Base-by-base conservation (phyloP, 352 stramenopile genomes). In the Phytophthora chlamydospora region DNA sequence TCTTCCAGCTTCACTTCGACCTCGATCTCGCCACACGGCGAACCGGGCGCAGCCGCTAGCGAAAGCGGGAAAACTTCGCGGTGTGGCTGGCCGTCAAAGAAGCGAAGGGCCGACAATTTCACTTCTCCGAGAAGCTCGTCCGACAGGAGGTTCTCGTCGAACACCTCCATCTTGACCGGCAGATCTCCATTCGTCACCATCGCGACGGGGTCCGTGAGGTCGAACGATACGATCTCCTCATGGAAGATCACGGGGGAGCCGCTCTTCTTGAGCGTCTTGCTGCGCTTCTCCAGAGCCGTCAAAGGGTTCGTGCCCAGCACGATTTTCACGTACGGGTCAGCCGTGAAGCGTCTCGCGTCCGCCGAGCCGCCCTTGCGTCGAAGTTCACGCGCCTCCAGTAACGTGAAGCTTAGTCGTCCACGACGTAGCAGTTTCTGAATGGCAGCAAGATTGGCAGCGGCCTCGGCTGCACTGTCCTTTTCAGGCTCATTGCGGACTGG, bases 71-170 rank as follows among this genome's bases (percentile, higher is more conserved):
- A 42, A 0, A 83, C 57, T 36, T 96, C 86, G 2, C 38, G 70
- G 29, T 89, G 78, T 0, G 68, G 54, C 8, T 84, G 63, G 9
- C 86, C 82, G 29, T 96, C 78, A 27, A 97, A 86, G 48, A 92
- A 94, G 0, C 85, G 81, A 21, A 97, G 64, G 1, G 90, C 74
- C 1, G 85, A 96, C 27, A 97, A 76, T 6, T 43, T 62, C 32
- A 83, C 69, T 43, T 88, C 62, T 12, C 85, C 89, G 0, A 98
- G 68, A 17, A 97, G 53, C 48, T 97, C 90, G 52, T 97, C 88
- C 0, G 85, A 88, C 5, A 95, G 75, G 16, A 96, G 56, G 46
- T 93, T 97, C 54, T 97, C 90, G 38, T 98, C 88, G 52, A 75
- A 97, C 0, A 98, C 6, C 46, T 97, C 88, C 17, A 97, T 71